A percentile compares a stretch with the other conserved stretches of the same genome.
phyloP scores from a whole-genome alignment of 2,329 filamentous ascomycete species.

The Pseudopyrenochaeta lycopersici region DNA sequence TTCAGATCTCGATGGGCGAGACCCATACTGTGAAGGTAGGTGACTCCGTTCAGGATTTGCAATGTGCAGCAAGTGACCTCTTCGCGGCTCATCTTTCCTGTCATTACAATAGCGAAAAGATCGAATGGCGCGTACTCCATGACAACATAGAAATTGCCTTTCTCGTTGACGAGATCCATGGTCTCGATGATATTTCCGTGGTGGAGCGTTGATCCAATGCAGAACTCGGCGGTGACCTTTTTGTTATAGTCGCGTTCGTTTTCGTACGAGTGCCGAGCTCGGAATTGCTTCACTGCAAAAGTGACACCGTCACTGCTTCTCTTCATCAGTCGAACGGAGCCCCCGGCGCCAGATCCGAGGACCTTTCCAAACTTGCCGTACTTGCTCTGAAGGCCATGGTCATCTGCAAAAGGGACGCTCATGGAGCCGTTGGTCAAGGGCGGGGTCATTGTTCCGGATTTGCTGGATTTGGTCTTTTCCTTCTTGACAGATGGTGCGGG shows the following conservation, averaged over 20 bases:
- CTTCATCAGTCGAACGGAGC: conserved; percentile 94
- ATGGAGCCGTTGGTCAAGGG: conserved; percentile 42
- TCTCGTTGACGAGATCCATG: conserved; percentile 94
- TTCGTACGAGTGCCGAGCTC: conserved; percentile 90
- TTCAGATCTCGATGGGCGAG: conserved; percentile 95
- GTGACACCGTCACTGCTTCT: conserved; percentile 90
- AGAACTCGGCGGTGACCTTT: conserved; percentile 98
- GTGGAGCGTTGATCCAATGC: conserved; percentile 94
- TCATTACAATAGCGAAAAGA: conserved; percentile 98
- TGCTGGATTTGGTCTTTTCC: conserved; percentile 58
- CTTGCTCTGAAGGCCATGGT: conserved; percentile 87
- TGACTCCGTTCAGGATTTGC: conserved; percentile 93
- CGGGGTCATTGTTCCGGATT: conserved; percentile 49
- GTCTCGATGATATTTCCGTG: conserved; percentile 99
- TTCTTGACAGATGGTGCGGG: conserved; percentile 67
- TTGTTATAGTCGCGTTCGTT: conserved; percentile 96
- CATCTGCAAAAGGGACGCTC: conserved; percentile 86
- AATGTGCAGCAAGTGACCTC: conserved; percentile 92
- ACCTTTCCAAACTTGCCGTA: conserved; percentile 97
- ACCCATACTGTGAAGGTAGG: conserved; percentile 94
- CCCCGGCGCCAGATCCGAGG: conserved; percentile 90
- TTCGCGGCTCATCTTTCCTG: conserved; percentile 91
- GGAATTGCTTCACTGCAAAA: conserved; percentile 97
- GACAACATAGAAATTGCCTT: conserved; percentile 94
- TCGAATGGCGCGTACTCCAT: conserved; percentile 99